Evolutionary conservation across 179 eudicot species (phyloP).

Genomic region (Silene noctiflora): DNA sequence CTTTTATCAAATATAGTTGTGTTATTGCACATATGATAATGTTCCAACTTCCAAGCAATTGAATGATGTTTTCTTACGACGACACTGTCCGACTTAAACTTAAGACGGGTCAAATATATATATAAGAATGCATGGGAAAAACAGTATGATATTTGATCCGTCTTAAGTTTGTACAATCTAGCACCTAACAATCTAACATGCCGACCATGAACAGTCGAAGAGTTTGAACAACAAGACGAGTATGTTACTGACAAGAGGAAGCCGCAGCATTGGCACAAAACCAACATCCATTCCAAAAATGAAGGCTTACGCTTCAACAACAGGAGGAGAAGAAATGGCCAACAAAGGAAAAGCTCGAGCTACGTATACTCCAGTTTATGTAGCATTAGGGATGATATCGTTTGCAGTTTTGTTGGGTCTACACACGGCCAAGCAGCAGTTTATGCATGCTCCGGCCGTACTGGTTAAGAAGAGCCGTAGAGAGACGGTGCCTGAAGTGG

Average conservation of each 20-base stretch:
- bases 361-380: constrained; percentile 52
- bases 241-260: not conserved
- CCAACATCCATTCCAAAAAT: constrained; percentile 23
- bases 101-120: no score
- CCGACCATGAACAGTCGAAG: not conserved
- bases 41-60: no score
- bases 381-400: constrained; percentile 53
- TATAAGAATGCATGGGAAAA: no score
- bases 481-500: constrained; percentile 63
- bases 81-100: no score
- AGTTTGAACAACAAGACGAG: not conserved
- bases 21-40: no score
- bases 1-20: no score
- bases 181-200: not conserved
- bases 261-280: constrained; percentile 23
- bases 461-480: constrained; percentile 50
- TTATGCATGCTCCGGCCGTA: constrained; percentile 46
- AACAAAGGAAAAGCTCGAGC: constrained; percentile 23
- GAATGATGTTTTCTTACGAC: no score
- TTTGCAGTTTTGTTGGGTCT: constrained; percentile 41
- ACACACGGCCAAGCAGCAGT: constrained; percentile 49
- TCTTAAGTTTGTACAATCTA: no score
- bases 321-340: not conserved
- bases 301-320: constrained; percentile 20
- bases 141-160: no score